A percentile compares a stretch with the other conserved stretches of the same genome.
Conservation (phyloP, 495 filamentous ascomycete genomes). For the Penicillium lagena region DNA sequence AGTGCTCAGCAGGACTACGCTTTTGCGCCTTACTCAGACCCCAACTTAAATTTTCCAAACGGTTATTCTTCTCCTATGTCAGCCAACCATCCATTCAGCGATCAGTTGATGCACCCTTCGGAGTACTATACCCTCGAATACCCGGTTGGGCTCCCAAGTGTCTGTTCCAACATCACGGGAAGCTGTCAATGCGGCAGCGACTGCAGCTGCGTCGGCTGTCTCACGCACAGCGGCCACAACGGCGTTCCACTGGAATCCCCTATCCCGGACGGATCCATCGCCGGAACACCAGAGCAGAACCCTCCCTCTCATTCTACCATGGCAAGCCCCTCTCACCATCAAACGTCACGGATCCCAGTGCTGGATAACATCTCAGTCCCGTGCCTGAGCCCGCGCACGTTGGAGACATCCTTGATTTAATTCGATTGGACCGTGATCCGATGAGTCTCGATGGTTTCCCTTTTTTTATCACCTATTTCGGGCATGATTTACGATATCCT, state of each 20-base stretch:
- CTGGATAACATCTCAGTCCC: conserved; percentile 14
- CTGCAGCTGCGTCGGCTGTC: conserved; percentile 45
- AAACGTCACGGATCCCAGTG: conserved; percentile 8
- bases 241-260: conserved; percentile 21
- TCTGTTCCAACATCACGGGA: conserved; percentile 38
- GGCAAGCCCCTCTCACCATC: neutral
- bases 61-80: conserved; percentile 23
- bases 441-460: neutral
- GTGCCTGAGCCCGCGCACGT: conserved; percentile 12
- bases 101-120: conserved; percentile 35
- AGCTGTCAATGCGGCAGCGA: conserved; percentile 44
- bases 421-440: neutral
- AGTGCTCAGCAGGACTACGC: conserved; percentile 4
- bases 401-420: conserved; percentile 21
- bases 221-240: conserved; percentile 43
- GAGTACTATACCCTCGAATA: conserved; percentile 44
- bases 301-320: neutral
- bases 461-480: neutral
- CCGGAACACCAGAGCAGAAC: conserved; percentile 1
- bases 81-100: conserved; percentile 13
- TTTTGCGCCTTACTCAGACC: conserved; percentile 10
- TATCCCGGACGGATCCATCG: neutral
- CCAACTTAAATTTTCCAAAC: conserved; percentile 12
- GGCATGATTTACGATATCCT: neutral
- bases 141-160: conserved; percentile 30